These are phyloP conservation scores for Amniculicola lignicola DNA, from an alignment of 495 filamentous ascomycete genomes.

Conservation along the genomic window DNA sequence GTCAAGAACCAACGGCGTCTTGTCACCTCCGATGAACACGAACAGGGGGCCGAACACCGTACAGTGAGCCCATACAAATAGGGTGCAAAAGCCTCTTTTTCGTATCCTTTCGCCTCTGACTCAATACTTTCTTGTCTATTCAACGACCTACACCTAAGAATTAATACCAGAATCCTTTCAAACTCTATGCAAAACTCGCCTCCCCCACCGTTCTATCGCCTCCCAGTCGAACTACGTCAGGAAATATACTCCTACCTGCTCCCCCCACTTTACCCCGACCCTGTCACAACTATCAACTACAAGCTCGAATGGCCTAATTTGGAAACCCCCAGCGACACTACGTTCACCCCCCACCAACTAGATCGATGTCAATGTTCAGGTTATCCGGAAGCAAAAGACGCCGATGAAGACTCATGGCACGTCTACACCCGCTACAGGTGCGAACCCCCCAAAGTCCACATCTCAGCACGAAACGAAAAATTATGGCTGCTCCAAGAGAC, in stretches of 20 bases:
- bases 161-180: no score
- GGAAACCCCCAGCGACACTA: conserved; percentile 1
- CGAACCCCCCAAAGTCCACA: neutral
- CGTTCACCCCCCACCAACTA: conserved; percentile 20
- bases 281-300: conserved; percentile 27
- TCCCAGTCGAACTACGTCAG: conserved; percentile 8
- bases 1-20: no score
- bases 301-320: conserved; percentile 11
- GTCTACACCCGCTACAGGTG: conserved; percentile 26
- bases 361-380: conserved; percentile 20
- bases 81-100: no score
- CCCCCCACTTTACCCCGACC: neutral
- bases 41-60: no score
- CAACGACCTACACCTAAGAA: no score
- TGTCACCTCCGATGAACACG: no score
- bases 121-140: no score
- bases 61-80: no score
- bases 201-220: conserved; percentile 3
- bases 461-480: neutral
- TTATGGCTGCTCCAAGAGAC: conserved; percentile 8
- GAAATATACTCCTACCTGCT: conserved; percentile 19
- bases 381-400: no score
- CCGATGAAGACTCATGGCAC: conserved; percentile 1
- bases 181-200: neutral
- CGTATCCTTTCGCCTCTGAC: no score